phyloP scores from a whole-genome alignment of 2,329 filamentous ascomycete species.

The Arthrinium puccinioides region DNA sequence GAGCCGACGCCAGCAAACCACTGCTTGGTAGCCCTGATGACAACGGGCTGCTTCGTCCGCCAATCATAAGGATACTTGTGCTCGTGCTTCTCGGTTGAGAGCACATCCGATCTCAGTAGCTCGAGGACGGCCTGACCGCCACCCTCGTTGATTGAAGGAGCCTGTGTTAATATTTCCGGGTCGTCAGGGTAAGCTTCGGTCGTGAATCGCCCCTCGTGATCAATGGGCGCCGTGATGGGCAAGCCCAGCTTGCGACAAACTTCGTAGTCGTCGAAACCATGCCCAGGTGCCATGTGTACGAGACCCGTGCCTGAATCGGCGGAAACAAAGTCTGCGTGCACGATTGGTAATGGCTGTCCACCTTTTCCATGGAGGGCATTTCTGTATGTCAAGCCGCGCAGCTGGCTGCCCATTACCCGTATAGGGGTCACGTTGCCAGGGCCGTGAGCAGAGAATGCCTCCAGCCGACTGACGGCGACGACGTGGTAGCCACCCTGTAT shows the following conservation, averaged over 20 bases:
- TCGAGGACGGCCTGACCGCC: constrained; percentile 65
- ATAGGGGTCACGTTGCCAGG: constrained; percentile 43
- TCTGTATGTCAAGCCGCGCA: constrained; percentile 60
- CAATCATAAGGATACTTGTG: constrained; percentile 99
- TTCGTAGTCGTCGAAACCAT: constrained; percentile 95
- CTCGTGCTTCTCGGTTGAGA: constrained; percentile 62
- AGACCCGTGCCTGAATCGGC: constrained; percentile 85
- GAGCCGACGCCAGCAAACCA: constrained; percentile 92
- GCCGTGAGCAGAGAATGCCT: constrained; percentile 46
- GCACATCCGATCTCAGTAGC: constrained; percentile 56
- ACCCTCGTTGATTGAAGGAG: constrained; percentile 62
- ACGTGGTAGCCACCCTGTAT: constrained; percentile 54
- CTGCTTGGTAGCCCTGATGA: constrained; percentile 86
- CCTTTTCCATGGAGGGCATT: constrained; percentile 59
- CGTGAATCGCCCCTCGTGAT: constrained; percentile 76
- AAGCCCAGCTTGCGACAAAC: constrained; percentile 67
- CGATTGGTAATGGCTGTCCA: constrained; percentile 57
- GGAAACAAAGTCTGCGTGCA: constrained; percentile 85
- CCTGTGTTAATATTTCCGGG: constrained; percentile 55
- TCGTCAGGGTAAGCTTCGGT: constrained; percentile 67
- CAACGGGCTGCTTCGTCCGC: constrained; percentile 88
- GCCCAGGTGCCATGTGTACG: constrained; percentile 91
- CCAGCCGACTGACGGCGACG: constrained; percentile 63
- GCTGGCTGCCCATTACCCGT: constrained; percentile 54
- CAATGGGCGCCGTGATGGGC: constrained; percentile 71